Evolutionary conservation across 148 eudicot species (phyloP).

Genomic region (Selenicereus undatus): DNA sequence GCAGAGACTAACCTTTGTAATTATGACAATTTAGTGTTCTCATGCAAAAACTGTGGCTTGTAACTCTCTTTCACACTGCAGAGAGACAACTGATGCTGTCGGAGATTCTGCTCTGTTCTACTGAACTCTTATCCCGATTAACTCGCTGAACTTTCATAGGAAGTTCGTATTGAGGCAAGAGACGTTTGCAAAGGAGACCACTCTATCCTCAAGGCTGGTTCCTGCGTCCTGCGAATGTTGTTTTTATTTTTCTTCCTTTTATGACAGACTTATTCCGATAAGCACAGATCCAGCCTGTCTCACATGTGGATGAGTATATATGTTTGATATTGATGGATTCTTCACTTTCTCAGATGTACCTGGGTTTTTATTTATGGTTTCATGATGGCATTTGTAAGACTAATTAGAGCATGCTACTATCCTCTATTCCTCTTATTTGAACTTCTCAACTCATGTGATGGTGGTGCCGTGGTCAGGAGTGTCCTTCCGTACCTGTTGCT

Average conservation of each 20-base stretch:
- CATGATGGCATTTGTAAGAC: conserved; percentile 10
- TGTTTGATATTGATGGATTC: background rate
- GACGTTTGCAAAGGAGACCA: conserved; percentile 27
- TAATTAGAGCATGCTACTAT: background rate
- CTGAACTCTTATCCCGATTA: background rate
- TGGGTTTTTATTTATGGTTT: background rate
- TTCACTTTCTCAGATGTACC: background rate
- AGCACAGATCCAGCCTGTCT: background rate
- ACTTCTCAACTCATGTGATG: no score
- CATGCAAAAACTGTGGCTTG: no score
- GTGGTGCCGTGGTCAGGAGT: no score
- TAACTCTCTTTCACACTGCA: conserved; percentile 8
- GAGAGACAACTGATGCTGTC: conserved; percentile 13
- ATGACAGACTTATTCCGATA: background rate
- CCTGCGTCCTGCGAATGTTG: conserved; percentile 32
- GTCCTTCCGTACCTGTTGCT: no score
- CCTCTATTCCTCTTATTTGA: background rate
- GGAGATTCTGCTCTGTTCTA: background rate
- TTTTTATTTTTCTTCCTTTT: background rate
- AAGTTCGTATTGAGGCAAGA: conserved; percentile 22
- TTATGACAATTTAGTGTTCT: no score
- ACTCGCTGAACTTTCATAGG: background rate
- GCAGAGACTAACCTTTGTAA: no score
- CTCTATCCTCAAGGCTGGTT: conserved; percentile 17
- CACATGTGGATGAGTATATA: background rate